Percentiles rank a stretch among this genome's conserved stretches.
These are phyloP conservation scores for Porogramme epimiltina DNA, from an alignment of 1,284 basidiomycete species.

Conservation along the genomic window DNA sequence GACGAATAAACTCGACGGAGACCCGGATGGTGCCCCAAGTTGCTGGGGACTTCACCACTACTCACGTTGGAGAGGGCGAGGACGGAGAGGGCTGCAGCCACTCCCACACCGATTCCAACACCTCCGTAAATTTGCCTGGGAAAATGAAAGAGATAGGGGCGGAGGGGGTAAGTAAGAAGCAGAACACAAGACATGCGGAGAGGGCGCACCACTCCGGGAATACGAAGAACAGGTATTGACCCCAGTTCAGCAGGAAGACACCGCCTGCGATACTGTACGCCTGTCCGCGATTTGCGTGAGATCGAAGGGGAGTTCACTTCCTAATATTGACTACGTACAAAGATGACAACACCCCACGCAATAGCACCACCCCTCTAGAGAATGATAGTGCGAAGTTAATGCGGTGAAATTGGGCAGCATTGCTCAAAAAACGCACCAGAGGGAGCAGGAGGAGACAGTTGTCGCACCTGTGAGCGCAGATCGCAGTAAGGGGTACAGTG, in stretches of 20 bases:
- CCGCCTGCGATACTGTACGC: slow-evolving; percentile 71
- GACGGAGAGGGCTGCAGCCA: slow-evolving; percentile 57
- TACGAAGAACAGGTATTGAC: slow-evolving; percentile 70
- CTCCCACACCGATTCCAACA: slow-evolving; percentile 61
- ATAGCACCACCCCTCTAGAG: slow-evolving; percentile 70
- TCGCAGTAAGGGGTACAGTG: slow-evolving; percentile 2
- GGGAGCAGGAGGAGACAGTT: slow-evolving; percentile 71
- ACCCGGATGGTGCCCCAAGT: not conserved
- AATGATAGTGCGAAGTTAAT: not conserved
- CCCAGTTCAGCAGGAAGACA: slow-evolving; percentile 65
- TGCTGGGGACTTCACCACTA: no score
- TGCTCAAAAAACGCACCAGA: slow-evolving; percentile 46
- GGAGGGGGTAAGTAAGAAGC: not conserved
- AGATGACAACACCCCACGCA: slow-evolving; percentile 68
- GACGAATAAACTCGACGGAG: not conserved
- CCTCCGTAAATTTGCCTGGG: slow-evolving; percentile 76
- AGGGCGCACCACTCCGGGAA: slow-evolving; percentile 65
- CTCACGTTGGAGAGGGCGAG: slow-evolving; percentile 70
- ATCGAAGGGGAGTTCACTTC: no score
- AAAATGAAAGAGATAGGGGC: not conserved
- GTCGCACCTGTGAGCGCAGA: slow-evolving; percentile 61
- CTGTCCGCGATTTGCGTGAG: slow-evolving; percentile 33
- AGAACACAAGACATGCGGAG: not conserved
- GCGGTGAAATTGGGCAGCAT: not conserved
- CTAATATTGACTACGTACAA: slow-evolving; percentile 51